phyloP scores from a whole-genome alignment of 2,329 filamentous ascomycete genomes.

The Aspergillus glaucus region DNA sequence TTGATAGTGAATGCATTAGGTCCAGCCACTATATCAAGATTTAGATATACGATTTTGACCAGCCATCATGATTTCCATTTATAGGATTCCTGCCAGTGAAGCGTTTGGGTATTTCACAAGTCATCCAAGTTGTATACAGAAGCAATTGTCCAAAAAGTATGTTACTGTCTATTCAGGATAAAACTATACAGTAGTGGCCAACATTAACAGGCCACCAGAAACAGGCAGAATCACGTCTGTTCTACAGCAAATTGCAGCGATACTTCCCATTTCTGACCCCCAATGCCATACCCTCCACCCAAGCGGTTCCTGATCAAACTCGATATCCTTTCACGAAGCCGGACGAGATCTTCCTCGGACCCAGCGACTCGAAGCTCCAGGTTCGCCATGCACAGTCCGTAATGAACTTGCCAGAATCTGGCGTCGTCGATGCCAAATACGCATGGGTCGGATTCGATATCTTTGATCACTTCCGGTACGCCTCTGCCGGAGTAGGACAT shows the following conservation, averaged over 20 bases:
- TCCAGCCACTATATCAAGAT: too few relatives aligned
- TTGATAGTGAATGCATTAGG: not conserved
- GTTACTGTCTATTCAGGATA: not conserved
- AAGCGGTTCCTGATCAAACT: slow-evolving; percentile 78
- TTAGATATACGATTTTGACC: not conserved
- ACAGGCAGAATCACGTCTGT: slow-evolving; percentile 17
- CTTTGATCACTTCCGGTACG: slow-evolving; percentile 69
- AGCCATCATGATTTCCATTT: not conserved
- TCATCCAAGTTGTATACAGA: not conserved
- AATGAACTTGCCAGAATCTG: slow-evolving; percentile 97
- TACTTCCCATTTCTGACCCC: slow-evolving; percentile 84
- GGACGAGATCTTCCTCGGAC: slow-evolving; percentile 64
- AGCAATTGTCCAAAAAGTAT: not conserved
- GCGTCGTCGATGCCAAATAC: slow-evolving; percentile 79
- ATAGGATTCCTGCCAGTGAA: not conserved
- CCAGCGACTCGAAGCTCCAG: slow-evolving; percentile 69
- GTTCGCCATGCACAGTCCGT: slow-evolving; percentile 93
- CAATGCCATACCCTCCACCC: slow-evolving; percentile 78
- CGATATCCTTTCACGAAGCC: slow-evolving; percentile 68
- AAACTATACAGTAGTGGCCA: not conserved
- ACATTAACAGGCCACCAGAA: not conserved
- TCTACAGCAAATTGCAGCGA: slow-evolving; percentile 69
- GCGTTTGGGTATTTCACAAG: not conserved
- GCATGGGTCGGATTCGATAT: slow-evolving; percentile 74
- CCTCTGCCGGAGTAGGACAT: slow-evolving; percentile 70